Base-by-base conservation (phyloP, 164 flowering plant species). In the Santalum album region DNA sequence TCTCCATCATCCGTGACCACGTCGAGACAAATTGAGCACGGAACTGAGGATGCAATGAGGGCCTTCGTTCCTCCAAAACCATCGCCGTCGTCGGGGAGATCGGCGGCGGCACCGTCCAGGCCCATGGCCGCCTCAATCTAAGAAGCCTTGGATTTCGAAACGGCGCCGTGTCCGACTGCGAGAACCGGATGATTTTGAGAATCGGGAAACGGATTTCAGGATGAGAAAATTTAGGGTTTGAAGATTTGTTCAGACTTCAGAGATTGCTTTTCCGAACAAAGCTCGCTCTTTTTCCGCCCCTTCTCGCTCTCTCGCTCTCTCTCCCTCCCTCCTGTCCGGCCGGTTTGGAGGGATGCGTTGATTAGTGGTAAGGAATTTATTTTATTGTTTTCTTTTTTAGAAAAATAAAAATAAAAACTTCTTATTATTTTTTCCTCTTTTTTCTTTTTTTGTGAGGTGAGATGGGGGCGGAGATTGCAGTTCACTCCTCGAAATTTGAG, bases 11-110 rank as follows among this genome's bases (percentile, higher is more conserved):
- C 85, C 21, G 68, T 56, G 46, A 90, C 94, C 3, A 44, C 66
- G 29, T 87, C 95, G 25, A 89, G 78, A 58, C 97, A 89, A 69
- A 89, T 84, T 66, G 97, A 89, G 64, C 95, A 86, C 34, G 86
- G 69, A 44, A 78, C 36, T 1, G 53, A 69, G 40, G 67, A 56
- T 21, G 54, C 25, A 15, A 43, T 65, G 14, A 54, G 59, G 12
- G 62, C 36, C 49, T 69, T n/a, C n/a, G n/a, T 56, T 4, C 67
- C 67, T 3, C 68, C 74, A 2, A 65, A 69, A n/a, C 67, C 44
- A 12, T 57, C 59, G 10, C 57, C 60, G 14, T 64, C 62, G 12
- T 53, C 67, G 46, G 51, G 19, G 29, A 23, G 55, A 54, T 61
- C 66, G 16, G 55, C 55, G 16, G 55, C 55, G 3, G 18, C 51